These are phyloP conservation scores for Cynanchum wilfordii DNA, from an alignment of 257 asterid genomes.

Conservation along the genomic window DNA sequence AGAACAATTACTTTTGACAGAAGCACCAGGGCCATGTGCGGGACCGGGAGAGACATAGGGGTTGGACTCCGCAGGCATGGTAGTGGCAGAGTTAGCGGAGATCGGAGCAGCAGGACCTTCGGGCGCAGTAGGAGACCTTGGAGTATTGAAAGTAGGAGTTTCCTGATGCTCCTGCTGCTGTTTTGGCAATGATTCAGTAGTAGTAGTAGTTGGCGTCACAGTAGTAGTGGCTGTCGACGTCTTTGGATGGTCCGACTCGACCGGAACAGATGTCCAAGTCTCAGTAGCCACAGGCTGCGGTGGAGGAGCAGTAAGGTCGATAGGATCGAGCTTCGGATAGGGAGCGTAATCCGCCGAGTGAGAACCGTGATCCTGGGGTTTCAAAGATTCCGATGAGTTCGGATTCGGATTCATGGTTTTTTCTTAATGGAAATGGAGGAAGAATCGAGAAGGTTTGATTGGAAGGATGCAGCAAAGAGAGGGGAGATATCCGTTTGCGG, in stretches of 20 bases:
- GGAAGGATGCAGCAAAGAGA: neutral
- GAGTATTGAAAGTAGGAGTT: constrained; percentile 7
- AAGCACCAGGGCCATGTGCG: constrained; percentile 34
- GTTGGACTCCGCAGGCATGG: constrained; percentile 78
- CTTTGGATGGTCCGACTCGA: constrained; percentile 23
- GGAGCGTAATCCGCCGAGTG: constrained; percentile 57
- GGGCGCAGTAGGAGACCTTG: constrained; percentile 21
- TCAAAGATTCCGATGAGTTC: constrained; percentile 14
- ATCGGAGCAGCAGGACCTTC: constrained; percentile 28
- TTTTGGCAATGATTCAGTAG: neutral
- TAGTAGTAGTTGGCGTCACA: neutral
- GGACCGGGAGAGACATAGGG: constrained; percentile 65
- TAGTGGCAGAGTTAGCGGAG: constrained; percentile 35
- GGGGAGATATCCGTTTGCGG: no score
- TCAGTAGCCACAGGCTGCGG: constrained; percentile 44
- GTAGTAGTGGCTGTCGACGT: neutral
- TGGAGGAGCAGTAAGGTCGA: constrained; percentile 57
- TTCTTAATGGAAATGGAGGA: neutral
- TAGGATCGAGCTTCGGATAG: constrained; percentile 67
- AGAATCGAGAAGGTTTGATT: constrained; percentile 5
- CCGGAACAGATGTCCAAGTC: constrained; percentile 48
- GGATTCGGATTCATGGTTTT: constrained; percentile 14
- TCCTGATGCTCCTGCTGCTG: constrained; percentile 2
- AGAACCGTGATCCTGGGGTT: constrained; percentile 21
- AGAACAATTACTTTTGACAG: constrained; percentile 27